A percentile compares a stretch with the other conserved stretches of the same genome.
Conservation (phyloP, 1,284 basidiomycete genomes). For the Rhodotorula sp. region DNA sequence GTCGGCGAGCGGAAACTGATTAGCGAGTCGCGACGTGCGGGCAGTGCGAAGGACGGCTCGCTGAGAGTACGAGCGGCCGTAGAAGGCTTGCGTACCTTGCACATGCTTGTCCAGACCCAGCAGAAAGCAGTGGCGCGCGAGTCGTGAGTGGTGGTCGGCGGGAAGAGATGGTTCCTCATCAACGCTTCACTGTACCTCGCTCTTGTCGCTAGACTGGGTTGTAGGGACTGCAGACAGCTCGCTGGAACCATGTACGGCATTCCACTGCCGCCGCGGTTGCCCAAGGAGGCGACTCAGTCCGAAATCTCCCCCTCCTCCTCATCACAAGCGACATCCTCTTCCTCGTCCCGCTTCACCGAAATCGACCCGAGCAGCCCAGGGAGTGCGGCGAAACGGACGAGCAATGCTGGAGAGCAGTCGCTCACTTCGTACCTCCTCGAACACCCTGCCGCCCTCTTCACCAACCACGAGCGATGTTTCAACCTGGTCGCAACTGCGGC, state of each 20-base stretch:
- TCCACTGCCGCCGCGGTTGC: background rate
- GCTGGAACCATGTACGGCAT: background rate
- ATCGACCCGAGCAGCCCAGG: background rate
- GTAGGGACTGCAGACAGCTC: too few relatives aligned
- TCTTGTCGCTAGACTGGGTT: background rate
- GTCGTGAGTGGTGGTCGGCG: background rate
- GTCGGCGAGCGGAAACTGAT: constrained; percentile 51
- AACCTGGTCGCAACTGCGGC: constrained; percentile 47
- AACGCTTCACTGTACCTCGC: background rate
- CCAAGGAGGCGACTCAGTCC: background rate
- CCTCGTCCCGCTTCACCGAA: background rate
- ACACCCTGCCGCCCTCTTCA: constrained; percentile 9
- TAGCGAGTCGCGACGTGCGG: background rate
- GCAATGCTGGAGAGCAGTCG: too few relatives aligned
- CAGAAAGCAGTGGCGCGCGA: background rate
- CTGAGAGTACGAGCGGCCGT: background rate
- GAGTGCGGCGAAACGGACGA: background rate
- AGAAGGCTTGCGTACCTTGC: constrained; percentile 3
- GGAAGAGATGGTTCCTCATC: background rate
- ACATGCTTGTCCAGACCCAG: background rate
- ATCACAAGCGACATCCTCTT: background rate
- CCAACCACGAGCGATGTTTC: constrained; percentile 13
- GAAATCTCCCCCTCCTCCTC: background rate
- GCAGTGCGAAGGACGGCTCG: background rate
- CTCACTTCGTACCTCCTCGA: background rate